Conservation (phyloP, 345 rosid species). For the Arabis alpina region DNA sequence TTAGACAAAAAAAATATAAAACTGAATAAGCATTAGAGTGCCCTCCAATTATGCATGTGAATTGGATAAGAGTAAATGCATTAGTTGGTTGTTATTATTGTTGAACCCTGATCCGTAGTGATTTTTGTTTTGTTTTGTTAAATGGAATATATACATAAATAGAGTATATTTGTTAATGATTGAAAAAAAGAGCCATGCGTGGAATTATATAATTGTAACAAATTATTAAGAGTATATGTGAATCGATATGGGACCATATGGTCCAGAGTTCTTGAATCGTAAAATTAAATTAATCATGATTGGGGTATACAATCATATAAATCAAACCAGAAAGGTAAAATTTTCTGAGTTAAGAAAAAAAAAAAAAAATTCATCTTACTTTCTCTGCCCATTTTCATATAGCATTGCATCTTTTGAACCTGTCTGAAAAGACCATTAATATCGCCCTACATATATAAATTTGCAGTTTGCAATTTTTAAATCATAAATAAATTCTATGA, state of each 20-base stretch:
- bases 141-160: slow-evolving; percentile 12
- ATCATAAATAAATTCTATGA: too few species aligned
- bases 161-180: slow-evolving; percentile 35
- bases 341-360: background rate
- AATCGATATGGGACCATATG: slow-evolving; percentile 12
- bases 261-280: slow-evolving; percentile 42
- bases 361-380: too few species aligned
- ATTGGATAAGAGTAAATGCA: background rate
- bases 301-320: slow-evolving; percentile 38
- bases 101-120: slow-evolving; percentile 26
- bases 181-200: slow-evolving; percentile 40
- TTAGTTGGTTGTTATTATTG: background rate
- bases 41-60: slow-evolving; percentile 31
- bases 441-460: too few species aligned
- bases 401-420: too few species aligned
- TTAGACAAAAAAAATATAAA: background rate
- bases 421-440: too few species aligned
- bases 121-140: slow-evolving; percentile 16
- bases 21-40: slow-evolving; percentile 12
- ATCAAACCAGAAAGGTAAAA: slow-evolving; percentile 24
- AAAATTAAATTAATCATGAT: slow-evolving; percentile 41
- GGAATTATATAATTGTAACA: slow-evolving; percentile 32
- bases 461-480: too few species aligned
- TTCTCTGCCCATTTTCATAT: too few species aligned
- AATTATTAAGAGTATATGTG: slow-evolving; percentile 34